Evolutionary conservation across 2,329 filamentous ascomycete species (phyloP), one percentile per base, ranked within the genome.

Genomic region (Sphaceloma murrayae): DNA sequence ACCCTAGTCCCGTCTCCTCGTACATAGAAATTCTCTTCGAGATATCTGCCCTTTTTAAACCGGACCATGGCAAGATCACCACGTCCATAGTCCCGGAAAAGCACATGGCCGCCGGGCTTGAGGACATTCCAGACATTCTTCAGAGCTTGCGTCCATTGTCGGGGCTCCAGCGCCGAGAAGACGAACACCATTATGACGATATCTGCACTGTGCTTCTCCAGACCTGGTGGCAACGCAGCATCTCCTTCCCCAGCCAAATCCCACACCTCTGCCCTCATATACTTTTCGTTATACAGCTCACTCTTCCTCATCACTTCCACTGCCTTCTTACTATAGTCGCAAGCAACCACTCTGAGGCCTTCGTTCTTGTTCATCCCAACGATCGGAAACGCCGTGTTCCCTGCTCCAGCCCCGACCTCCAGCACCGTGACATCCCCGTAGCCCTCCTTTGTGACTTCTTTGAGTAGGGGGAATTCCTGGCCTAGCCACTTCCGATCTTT

Each of bases 21-120:
- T 33, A 95, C 84, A 61, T 98, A 98, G 57, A 98, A 98, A 59
- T 96, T 98, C 64, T 96, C 91, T 46, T 87, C 85, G 58, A 98
- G 73, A 58, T 89, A 96, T 30, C 91, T 75, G 9, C 86, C 86
- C 67, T 94, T 95, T 67, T 91, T 94, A 69, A 98, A 96, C 48
- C 91, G 77, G 49, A 98, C 91, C 68, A 98, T 91, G 13, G 91
- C 89, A 49, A 98, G 71, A 64, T 98, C 91, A 24, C 91, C 91
- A 60, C 88, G 77, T 47, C 91, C 91, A 66, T 98, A 98, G 65
- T 98, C 91, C 55, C 91, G 79, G 72, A 98, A 96, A 58, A 94
- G 77, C 43, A 98, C 83, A 56, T 85, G 74, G n/a, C 91, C 91
- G 49, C 88, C 89, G 1, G 87, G 86, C 66, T 94, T 96, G 51